Base-by-base conservation (phyloP, 106 monocot genomes). In the Dactylorhiza incarnata region DNA sequence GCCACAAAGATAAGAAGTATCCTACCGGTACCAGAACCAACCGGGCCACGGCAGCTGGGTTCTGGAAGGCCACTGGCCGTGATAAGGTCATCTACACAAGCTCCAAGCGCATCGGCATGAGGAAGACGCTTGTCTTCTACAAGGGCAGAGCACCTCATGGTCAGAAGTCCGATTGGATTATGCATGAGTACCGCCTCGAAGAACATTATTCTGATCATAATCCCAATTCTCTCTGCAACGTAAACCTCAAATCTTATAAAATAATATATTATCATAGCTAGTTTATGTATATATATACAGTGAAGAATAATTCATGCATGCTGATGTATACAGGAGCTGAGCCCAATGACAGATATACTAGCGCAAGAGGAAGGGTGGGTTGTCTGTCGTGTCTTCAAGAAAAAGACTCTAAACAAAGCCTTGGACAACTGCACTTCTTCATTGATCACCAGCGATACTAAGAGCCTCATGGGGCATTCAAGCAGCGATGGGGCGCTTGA, bases 1-100 rank as follows among this genome's bases (percentile, higher is more conserved):
- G 96, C 78, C 96, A 97, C 91, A 97, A 97, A 78, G 96, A 97
- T 77, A 97, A 97, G 83, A 97, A 93, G 86, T 97, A 97, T 63
- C 96, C 96, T 0, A 91, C 96, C 2, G 96, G 96, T 1, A 97
- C 93, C 8, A 49, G 96, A 19, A 97, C 96, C 22, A 97, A 97
- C 81, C 76, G 96, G 0, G 96, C 96, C 3, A 97, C 96, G 6
- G 84, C 91, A 3, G 96, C 93, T 15, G 96, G 96, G 16, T 97
- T 97, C 82, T 97, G 96, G 96, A 97, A 97, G 74, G 96, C 96
- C 2, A 97, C 96, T 6, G 96, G 96, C 25, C 86, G 96, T 1
- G 96, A 97, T 77, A 97, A 97, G 84, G 84, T 87, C 48, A 96
- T 96, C 51, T 87, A 91, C 75, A 81, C 81, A 8, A 83, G 89